A percentile compares a stretch with the other conserved stretches of the same genome.
These are phyloP conservation scores for Bjerkandera adusta DNA, from an alignment of 1,284 basidiomycete species.

Conservation along the genomic window DNA sequence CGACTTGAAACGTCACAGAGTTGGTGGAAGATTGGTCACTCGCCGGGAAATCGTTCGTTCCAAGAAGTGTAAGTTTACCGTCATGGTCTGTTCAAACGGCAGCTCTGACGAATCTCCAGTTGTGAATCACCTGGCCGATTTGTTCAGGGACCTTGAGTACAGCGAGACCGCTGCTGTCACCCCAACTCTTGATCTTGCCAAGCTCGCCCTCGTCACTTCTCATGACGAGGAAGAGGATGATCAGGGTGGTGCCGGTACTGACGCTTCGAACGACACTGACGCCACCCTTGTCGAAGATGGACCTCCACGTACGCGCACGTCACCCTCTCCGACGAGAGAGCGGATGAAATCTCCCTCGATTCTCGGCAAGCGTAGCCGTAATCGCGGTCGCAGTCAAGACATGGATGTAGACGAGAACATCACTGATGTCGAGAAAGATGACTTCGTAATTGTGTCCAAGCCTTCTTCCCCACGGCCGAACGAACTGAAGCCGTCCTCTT, in stretches of 20 bases:
- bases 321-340: slow-evolving; percentile 22
- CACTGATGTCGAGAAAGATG: slow-evolving; percentile 30
- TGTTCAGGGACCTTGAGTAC: slow-evolving; percentile 80
- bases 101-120: slow-evolving; percentile 51
- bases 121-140: slow-evolving; percentile 71
- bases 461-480: slow-evolving; percentile 34
- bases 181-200: slow-evolving; percentile 84
- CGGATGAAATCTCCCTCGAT: slow-evolving; percentile 12
- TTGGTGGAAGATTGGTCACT: slow-evolving; percentile 84
- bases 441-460: slow-evolving; percentile 45
- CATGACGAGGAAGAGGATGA: slow-evolving; percentile 88
- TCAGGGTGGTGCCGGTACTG: slow-evolving; percentile 59
- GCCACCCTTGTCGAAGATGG: slow-evolving; percentile 80
- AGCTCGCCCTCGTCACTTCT: slow-evolving; percentile 89
- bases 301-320: slow-evolving; percentile 32
- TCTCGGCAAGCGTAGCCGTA: slow-evolving; percentile 39
- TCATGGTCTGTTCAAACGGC: too few species aligned
- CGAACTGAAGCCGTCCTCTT: slow-evolving; percentile 15
- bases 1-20: slow-evolving; percentile 76
- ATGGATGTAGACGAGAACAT: slow-evolving; percentile 32
- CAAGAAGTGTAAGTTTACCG: slow-evolving; percentile 66
- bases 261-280: slow-evolving; percentile 81
- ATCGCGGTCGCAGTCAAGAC: slow-evolving; percentile 54
- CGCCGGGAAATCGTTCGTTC: slow-evolving; percentile 79
- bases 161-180: slow-evolving; percentile 69